Evolutionary conservation across 805 yeast genomes (phyloP), one percentile per base, ranked within the genome.

Genomic region (Cyberlindnera petersonii): DNA sequence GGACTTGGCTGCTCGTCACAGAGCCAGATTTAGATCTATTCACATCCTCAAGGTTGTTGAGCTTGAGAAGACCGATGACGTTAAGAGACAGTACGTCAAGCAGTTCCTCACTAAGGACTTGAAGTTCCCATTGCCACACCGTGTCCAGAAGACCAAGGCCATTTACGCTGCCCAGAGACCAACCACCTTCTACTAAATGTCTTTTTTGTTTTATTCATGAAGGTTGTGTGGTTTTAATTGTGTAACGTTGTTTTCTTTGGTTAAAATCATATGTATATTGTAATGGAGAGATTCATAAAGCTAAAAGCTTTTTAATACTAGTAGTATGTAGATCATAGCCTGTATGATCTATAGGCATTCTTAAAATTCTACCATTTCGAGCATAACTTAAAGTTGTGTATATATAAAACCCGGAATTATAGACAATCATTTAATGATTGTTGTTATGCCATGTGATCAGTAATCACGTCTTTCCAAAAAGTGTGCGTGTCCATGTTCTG

Each of bases 1-100:
- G 74, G 99, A 93, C 76, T 85, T 93, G 85, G 99, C 99, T 75
- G 97, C 99, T 61, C 89, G 98, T 80, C 99, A 93, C 95, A 88
- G 98, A 84, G 93, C 98, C 68, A 88, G 99, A 82, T 93, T 93
- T 82, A 87, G 98, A 84, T 83, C 91, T 60, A 86, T 93, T 74
- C 99, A 93, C 86, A 87, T 93, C 73, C 86, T 93, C 73, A 93
- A 93, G 87, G 97, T 93, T 71, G 97, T 89, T 69, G 98, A 91
- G 80, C 82, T 93, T 67, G 95, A 82, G 74, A 89, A 87, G 84
- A 80, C 93, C 61, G 95, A 86, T 53, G 98, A 93, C 65, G 96
- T 93, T 71, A 93, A 87, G 89, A 87, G 99, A 77, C 97, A 86
- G 75, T 91, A 93, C 93, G 81, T 88, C 72, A 89, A 80, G 79